These are phyloP conservation scores for Vanrija sp. DNA, from an alignment of 1,284 basidiomycete genomes.

Conservation along the genomic window DNA sequence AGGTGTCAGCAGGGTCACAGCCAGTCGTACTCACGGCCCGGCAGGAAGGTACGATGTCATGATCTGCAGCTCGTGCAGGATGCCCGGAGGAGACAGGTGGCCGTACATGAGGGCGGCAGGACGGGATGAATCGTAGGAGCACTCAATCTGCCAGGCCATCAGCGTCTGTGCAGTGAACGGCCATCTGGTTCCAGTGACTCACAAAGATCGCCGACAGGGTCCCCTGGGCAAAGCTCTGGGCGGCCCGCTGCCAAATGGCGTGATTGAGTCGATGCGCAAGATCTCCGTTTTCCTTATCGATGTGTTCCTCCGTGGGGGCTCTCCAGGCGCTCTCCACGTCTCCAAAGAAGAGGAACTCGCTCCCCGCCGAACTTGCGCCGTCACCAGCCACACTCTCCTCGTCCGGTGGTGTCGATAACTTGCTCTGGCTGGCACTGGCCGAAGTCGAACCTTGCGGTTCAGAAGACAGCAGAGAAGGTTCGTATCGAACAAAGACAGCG, in stretches of 20 bases:
- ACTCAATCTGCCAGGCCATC: slow-evolving; percentile 40
- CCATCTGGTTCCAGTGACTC: slow-evolving; percentile 19
- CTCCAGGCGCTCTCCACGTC: slow-evolving; percentile 39
- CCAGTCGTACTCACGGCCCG: background rate
- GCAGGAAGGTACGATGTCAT: slow-evolving; percentile 26
- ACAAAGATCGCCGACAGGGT: slow-evolving; percentile 43
- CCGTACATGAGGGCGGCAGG: slow-evolving; percentile 43
- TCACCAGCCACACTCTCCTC: slow-evolving; percentile 1
- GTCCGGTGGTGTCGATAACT: background rate
- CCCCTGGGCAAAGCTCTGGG: slow-evolving; percentile 28
- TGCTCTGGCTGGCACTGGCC: background rate
- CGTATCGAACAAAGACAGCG: slow-evolving; percentile 44
- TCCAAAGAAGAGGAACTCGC: slow-evolving; percentile 48
- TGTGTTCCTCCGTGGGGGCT: slow-evolving; percentile 15
- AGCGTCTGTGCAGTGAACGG: background rate
- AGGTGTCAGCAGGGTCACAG: background rate
- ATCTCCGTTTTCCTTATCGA: slow-evolving; percentile 13
- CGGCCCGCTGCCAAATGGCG: slow-evolving; percentile 42
- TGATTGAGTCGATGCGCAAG: slow-evolving; percentile 23
- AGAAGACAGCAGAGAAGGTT: slow-evolving; percentile 17
- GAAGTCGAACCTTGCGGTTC: background rate
- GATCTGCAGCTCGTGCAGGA: slow-evolving; percentile 38
- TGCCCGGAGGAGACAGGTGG: slow-evolving; percentile 39
- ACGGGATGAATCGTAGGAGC: slow-evolving; percentile 44
- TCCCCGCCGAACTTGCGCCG: background rate